Evolutionary conservation across 2,329 filamentous ascomycete species (phyloP).

Genomic region (Bertia moriformis): DNA sequence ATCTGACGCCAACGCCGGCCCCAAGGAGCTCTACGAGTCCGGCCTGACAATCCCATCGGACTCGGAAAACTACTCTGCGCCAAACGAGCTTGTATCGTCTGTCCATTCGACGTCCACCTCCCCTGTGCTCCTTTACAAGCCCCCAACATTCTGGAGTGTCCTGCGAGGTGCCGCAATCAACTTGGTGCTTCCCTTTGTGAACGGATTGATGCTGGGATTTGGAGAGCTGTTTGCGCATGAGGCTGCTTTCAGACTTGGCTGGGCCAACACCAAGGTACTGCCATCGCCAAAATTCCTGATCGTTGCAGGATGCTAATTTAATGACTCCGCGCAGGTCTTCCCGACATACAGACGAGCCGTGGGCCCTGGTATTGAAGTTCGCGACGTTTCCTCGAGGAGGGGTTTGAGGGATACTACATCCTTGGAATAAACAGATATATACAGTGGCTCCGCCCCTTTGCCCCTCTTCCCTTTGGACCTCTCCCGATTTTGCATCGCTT

Average conservation of each 20-base stretch:
- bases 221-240: conserved; percentile 95
- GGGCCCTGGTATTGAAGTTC: conserved; percentile 71
- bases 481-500: too few species aligned
- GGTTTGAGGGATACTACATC: not conserved
- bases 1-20: not conserved
- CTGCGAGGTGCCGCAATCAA: conserved; percentile 87
- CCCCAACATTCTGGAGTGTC: conserved; percentile 75
- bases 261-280: conserved; percentile 85
- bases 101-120: conserved; percentile 47
- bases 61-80: conserved; percentile 66
- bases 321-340: conserved; percentile 37
- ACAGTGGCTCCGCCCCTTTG: too few species aligned
- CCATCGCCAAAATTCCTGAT: too few species aligned
- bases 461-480: too few species aligned
- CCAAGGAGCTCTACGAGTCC: conserved; percentile 30
- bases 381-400: conserved; percentile 38
- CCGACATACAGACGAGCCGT: conserved; percentile 49
- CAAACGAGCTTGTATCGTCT: conserved; percentile 45
- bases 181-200: conserved; percentile 85
- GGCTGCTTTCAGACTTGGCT: conserved; percentile 80
- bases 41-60: conserved; percentile 68
- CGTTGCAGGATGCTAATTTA: too few species aligned
- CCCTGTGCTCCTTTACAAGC: conserved; percentile 72
- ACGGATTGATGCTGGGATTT: conserved; percentile 95
- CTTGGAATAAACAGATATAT: too few species aligned